These are phyloP conservation scores for Aspergillus sp. DNA, from an alignment of 2,329 filamentous ascomycete species.

Conservation along the genomic window DNA sequence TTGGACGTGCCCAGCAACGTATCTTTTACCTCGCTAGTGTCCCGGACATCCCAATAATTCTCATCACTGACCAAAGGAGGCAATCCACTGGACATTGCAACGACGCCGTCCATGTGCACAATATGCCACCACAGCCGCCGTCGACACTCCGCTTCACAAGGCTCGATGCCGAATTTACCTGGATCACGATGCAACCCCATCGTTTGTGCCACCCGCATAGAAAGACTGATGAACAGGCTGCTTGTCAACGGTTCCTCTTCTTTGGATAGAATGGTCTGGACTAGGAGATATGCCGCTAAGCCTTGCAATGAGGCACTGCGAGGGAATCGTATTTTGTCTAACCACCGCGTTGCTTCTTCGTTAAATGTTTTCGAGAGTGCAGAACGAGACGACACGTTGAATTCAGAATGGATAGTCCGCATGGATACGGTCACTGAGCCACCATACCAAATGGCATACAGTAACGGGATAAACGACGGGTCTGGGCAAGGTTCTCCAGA, in stretches of 20 bases:
- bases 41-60: slow-evolving; percentile 41
- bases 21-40: slow-evolving; percentile 42
- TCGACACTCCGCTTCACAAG: slow-evolving; percentile 39
- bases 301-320: slow-evolving; percentile 39
- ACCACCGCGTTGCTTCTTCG: slow-evolving; percentile 37
- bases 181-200: slow-evolving; percentile 44
- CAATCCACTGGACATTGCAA: slow-evolving; percentile 43
- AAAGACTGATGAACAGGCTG: slow-evolving; percentile 42
- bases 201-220: slow-evolving; percentile 40
- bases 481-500: slow-evolving; percentile 31
- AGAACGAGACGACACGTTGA: slow-evolving; percentile 28
- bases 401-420: slow-evolving; percentile 34
- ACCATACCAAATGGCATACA: slow-evolving; percentile 43
- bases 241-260: slow-evolving; percentile 43
- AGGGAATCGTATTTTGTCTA: slow-evolving; percentile 38
- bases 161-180: slow-evolving; percentile 38
- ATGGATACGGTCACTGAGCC: slow-evolving; percentile 39
- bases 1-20: slow-evolving; percentile 32
- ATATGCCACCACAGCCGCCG: slow-evolving; percentile 44
- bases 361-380: slow-evolving; percentile 32
- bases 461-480: slow-evolving; percentile 36
- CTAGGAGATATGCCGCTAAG: slow-evolving; percentile 39
- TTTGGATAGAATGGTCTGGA: slow-evolving; percentile 40
- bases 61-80: slow-evolving; percentile 41
- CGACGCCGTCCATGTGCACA: slow-evolving; percentile 41